phyloP scores from a whole-genome alignment of 2,329 filamentous ascomycete species.

The Xylariaceae sp. region DNA sequence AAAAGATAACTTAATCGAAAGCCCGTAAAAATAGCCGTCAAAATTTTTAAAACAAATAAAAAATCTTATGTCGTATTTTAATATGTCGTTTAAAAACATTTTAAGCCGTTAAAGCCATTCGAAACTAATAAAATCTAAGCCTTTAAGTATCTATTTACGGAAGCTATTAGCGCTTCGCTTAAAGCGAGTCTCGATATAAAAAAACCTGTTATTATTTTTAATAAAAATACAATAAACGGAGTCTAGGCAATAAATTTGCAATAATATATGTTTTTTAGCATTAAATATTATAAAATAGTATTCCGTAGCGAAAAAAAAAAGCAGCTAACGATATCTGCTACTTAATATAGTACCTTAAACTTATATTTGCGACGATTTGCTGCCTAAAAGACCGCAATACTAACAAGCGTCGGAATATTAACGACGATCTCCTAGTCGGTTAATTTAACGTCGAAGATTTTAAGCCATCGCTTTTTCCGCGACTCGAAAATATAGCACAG shows the following conservation, averaged over 20 bases:
- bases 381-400: slow-evolving; percentile 36
- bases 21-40: slow-evolving; percentile 62
- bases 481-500: slow-evolving; percentile 61
- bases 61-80: slow-evolving; percentile 63
- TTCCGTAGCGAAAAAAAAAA: slow-evolving; percentile 47
- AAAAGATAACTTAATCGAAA: slow-evolving; percentile 64
- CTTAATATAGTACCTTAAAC: slow-evolving; percentile 57
- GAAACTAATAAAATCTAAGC: slow-evolving; percentile 44
- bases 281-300: slow-evolving; percentile 56
- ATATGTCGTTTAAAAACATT: slow-evolving; percentile 55
- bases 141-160: slow-evolving; percentile 61
- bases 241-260: slow-evolving; percentile 41
- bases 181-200: slow-evolving; percentile 67
- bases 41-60: slow-evolving; percentile 72
- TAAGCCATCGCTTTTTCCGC: slow-evolving; percentile 41
- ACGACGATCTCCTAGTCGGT: slow-evolving; percentile 53
- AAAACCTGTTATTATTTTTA: slow-evolving; percentile 57
- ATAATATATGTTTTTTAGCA: slow-evolving; percentile 36
- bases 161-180: slow-evolving; percentile 51
- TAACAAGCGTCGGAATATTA: slow-evolving; percentile 45
- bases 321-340: slow-evolving; percentile 56
- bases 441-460: slow-evolving; percentile 58
- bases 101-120: slow-evolving; percentile 40
- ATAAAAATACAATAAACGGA: slow-evolving; percentile 62
- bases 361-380: slow-evolving; percentile 37